phyloP scores from a whole-genome alignment of 2,329 filamentous ascomycete genomes.

The Fusarium euwallaceae region DNA sequence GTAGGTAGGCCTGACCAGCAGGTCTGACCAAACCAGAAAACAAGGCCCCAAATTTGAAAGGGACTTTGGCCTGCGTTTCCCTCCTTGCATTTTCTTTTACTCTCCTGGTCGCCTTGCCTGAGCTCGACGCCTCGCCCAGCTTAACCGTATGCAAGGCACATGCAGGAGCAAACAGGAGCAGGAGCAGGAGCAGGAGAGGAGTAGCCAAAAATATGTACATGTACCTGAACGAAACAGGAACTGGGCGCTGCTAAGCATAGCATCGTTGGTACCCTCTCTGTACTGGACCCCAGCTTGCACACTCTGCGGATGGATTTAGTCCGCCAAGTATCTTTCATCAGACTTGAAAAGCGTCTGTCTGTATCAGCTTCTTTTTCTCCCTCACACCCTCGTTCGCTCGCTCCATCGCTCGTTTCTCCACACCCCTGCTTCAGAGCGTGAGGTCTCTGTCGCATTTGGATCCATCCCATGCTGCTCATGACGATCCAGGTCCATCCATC shows the following conservation, averaged over 20 bases:
- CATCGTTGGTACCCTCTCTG: background rate
- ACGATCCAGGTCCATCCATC: constrained; percentile 30
- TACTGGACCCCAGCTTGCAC: constrained; percentile 4
- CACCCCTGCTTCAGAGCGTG: constrained; percentile 20
- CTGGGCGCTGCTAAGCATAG: constrained; percentile 1
- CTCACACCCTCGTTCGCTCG: constrained; percentile 7
- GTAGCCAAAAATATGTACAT: constrained; percentile 10
- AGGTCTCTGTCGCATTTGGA: constrained; percentile 21
- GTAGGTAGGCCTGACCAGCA: no score
- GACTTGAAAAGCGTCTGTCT: constrained; percentile 1
- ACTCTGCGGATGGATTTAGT: background rate
- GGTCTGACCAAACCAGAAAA: constrained; percentile 13
- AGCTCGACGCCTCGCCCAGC: background rate
- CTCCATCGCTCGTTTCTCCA: background rate
- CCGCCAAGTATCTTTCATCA: constrained; percentile 1
- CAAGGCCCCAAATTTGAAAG: background rate
- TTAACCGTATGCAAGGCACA: constrained; percentile 17
- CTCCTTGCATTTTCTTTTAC: constrained; percentile 19
- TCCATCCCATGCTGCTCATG: constrained; percentile 29
- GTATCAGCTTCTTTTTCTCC: constrained; percentile 27
- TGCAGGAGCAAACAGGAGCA: constrained; percentile 16
- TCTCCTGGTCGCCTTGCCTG: background rate
- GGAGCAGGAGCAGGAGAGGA: background rate
- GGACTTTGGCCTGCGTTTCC: constrained; percentile 1
- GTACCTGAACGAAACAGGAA: constrained; percentile 21